Base-by-base conservation (phyloP, 768 basidiomycete genomes). In the Dendrothele bispora region DNA sequence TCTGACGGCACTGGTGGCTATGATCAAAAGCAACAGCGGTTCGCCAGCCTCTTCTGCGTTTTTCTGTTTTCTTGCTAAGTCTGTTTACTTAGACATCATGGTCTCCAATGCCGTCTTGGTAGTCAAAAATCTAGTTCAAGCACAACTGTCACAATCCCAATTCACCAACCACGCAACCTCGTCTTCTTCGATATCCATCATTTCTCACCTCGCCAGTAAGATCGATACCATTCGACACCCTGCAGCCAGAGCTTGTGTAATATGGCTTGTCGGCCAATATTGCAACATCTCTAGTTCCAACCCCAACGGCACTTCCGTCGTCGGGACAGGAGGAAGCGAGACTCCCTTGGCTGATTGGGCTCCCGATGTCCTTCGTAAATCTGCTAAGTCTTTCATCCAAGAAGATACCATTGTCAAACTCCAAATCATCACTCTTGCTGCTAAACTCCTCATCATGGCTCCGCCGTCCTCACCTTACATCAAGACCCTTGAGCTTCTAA, bases 191-290 rank as follows among this genome's bases (percentile, higher is more conserved):
- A 61, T 86, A 8, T 69, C 73, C 7, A 87, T 95, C 52, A 84
- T 95, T n/a, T 77, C 83, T 3, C 80, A 83, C 28, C 80, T 98
- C 5, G 91, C 92, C 0, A 75, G 79, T 40, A 78, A 80, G 26
- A 78, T 95, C 38, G 89, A 92, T 39, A 84, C 83, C 43, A 89
- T 98, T 42, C 78, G 72, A 6, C 90, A 94, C 56, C 73, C 84
- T 1, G 79, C 83, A 57, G 93, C 95, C 1, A 73, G 91, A 25
- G 92, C 95, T 0, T 93, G 89, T 55, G 83, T 98, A 1, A 69
- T 92, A 21, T 97, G 95, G 93, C 79, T 98, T 1, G 92, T 93
- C 0, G 95, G 95, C 0, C 92, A 97, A 62, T 91, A 91, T 60
- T 80, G 88, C 15, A 74, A 75, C 12, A 68, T 67, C 32, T 59